Evolutionary conservation across 371 early-diverging fungal genomes (phyloP), one percentile per base, ranked within the genome.

Genomic region (Syncephalastrum contaminatum): DNA sequence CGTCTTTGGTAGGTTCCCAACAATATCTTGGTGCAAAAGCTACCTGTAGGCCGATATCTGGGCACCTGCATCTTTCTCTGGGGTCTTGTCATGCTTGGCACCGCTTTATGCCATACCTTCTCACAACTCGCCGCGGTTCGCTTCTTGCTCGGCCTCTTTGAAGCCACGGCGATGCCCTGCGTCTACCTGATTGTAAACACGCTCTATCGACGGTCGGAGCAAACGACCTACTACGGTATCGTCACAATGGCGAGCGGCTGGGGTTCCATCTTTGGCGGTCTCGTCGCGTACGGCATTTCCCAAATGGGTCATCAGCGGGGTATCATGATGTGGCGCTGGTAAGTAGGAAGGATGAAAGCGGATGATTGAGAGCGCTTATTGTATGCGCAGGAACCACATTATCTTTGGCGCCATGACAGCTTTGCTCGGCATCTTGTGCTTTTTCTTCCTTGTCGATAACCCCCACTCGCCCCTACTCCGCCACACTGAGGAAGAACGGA

Each of bases 111-210:
- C 21, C 21, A 56, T 0, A 70, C 19, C 1, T 77, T 68, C 54
- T n/a, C 54, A 12, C 61, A 72, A 43, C 39, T 74, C 12, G 55
- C 61, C 13, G 72, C 45, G 0, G 22, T 65, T 0, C 60, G 66
- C 4, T 62, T 68, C 20, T 51, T 77, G 1, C 61, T 74, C 12
- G 77, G 53, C 22, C n/a, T 43, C 1, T 40, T 40, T 15, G 53
- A 41, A 47, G 77, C 70, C 4, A 61, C 56, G 10, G 24, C 66
- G 0, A 59, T 69, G 51, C 72, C 72, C 3, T 65, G 61, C 36
- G 15, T 75, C 6, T 58, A 58, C n/a, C 48, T 75, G 8, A 43
- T 70, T 1, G 13, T 72, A 30, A 63, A 53, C 39, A 64, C 60
- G 2, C 36, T 58, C 27, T 59, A 24, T 46, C 47, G 55, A 1